phyloP scores from a whole-genome alignment of 345 rosid species.

The Euphorbia peplus region DNA sequence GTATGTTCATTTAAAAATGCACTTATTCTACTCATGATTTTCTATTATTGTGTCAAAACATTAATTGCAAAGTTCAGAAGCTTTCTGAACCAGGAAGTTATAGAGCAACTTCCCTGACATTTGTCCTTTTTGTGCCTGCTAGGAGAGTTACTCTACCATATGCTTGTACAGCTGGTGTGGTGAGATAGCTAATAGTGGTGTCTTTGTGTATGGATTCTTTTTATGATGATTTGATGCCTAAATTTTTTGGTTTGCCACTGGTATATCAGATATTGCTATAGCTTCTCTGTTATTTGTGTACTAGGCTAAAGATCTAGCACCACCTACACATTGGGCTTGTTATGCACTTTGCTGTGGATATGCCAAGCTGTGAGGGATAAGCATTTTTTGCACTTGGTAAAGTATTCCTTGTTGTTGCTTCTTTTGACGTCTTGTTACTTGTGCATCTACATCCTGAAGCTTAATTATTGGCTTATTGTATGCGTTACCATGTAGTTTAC shows the following conservation, averaged over 20 bases:
- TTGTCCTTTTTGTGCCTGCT: background rate
- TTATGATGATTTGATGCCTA: background rate
- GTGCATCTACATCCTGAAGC: background rate
- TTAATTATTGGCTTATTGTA: background rate
- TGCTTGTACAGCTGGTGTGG: too few relatives aligned
- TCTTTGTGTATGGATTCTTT: background rate
- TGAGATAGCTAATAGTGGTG: background rate
- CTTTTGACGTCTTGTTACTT: background rate
- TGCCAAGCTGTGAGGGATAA: background rate
- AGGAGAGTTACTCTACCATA: too few relatives aligned
- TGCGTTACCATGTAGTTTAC: background rate
- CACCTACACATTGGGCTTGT: background rate
- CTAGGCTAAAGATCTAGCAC: background rate
- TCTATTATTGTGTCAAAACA: background rate
- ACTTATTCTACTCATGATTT: background rate
- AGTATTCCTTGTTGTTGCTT: background rate
- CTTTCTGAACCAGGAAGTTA: background rate
- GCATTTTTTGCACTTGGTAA: background rate
- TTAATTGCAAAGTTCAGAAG: background rate
- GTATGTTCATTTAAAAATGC: background rate
- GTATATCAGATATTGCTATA: background rate
- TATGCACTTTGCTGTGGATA: background rate
- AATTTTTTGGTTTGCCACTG: background rate
- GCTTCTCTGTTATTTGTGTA: background rate
- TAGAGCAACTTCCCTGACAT: background rate